These are phyloP conservation scores for Fulvia fulva DNA, from an alignment of 2,329 filamentous ascomycete species.

Conservation along the genomic window DNA sequence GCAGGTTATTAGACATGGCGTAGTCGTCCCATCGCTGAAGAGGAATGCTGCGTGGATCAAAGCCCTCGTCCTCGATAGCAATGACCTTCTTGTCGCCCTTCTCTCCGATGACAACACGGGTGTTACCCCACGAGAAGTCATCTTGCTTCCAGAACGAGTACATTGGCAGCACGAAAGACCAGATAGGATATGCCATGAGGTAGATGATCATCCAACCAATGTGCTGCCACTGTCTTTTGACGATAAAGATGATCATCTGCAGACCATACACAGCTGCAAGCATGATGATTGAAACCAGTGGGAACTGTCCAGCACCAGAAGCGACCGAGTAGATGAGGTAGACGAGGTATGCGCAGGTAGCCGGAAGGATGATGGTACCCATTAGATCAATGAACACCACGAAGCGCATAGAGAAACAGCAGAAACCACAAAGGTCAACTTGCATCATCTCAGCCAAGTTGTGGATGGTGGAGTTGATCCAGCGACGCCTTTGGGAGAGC, in stretches of 20 bases:
- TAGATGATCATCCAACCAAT: conserved; percentile 99
- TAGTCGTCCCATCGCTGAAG: conserved; percentile 98
- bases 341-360: conserved; percentile 79
- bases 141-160: conserved; percentile 99
- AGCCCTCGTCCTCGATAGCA: conserved; percentile 75
- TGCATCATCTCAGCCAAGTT: conserved; percentile 88
- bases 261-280: conserved; percentile 90
- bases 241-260: conserved; percentile 91
- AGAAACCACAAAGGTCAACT: conserved; percentile 96
- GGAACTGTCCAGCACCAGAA: conserved; percentile 68
- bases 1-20: conserved; percentile 77
- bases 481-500: conserved; percentile 94
- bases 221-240: conserved; percentile 97
- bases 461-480: conserved; percentile 99
- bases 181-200: conserved; percentile 89
- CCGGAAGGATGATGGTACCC: conserved; percentile 86
- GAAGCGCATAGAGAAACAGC: conserved; percentile 99
- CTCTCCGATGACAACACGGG: conserved; percentile 92
- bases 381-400: conserved; percentile 92
- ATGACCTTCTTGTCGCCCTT: conserved; percentile 88
- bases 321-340: conserved; percentile 82
- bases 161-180: conserved; percentile 82
- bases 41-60: conserved; percentile 88
- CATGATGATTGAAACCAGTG: conserved; percentile 82
- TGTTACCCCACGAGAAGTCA: conserved; percentile 98